Percentiles rank a stretch among this genome's conserved stretches.
Conservation (phyloP, 2,329 filamentous ascomycete species). For the Parastagonospora avenae region DNA sequence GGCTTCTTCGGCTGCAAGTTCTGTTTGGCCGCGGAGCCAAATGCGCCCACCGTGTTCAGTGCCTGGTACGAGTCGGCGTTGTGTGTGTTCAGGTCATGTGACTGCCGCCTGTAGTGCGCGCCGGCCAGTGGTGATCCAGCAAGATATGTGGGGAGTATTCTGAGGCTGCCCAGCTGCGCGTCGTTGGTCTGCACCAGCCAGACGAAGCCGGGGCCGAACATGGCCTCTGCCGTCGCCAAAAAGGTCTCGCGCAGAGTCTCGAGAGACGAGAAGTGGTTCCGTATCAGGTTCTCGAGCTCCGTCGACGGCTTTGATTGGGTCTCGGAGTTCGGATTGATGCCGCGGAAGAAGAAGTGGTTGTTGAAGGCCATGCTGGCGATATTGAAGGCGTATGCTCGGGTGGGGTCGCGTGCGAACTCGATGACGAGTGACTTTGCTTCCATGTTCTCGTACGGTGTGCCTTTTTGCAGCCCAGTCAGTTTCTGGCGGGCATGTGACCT, state of each 20-base stretch:
- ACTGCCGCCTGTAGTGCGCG: constrained; percentile 78
- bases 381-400: constrained; percentile 84
- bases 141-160: constrained; percentile 86
- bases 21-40: constrained; percentile 41
- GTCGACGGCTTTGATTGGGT: constrained; percentile 33
- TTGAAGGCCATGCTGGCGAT: constrained; percentile 96
- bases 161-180: constrained; percentile 55
- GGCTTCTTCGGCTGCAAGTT: constrained; percentile 50
- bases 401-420: constrained; percentile 77
- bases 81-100: constrained; percentile 71
- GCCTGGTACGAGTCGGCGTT: constrained; percentile 35
- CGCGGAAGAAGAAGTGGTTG: constrained; percentile 81
- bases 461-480: constrained; percentile 50
- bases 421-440: constrained; percentile 71
- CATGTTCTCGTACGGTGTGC: constrained; percentile 66
- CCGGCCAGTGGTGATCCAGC: constrained; percentile 86
- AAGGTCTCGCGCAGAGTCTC: constrained; percentile 83
- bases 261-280: constrained; percentile 76
- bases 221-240: constrained; percentile 77
- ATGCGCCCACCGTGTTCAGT: constrained; percentile 48
- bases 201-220: constrained; percentile 97
- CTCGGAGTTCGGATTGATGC: constrained; percentile 48
- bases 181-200: constrained; percentile 75
- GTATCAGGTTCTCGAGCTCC: constrained; percentile 66
- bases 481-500: background rate